Evolutionary conservation across 768 basidiomycete genomes (phyloP).

Genomic region (Leccinum uliginosum): DNA sequence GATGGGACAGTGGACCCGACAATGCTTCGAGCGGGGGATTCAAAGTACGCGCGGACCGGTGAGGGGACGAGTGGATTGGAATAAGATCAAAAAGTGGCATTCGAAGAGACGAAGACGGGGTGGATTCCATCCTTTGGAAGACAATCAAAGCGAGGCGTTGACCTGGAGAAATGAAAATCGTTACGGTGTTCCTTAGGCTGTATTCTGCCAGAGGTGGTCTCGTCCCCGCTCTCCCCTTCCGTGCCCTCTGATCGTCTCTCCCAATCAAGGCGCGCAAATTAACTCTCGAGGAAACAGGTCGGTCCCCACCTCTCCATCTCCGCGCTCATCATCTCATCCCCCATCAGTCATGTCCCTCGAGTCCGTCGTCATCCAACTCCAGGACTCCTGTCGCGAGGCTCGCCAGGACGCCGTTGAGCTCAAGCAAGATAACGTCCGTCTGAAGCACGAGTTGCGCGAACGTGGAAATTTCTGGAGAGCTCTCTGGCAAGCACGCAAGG

Average conservation of each 20-base stretch:
- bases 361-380: slow-evolving; percentile 78
- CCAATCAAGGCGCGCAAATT: slow-evolving; percentile 59
- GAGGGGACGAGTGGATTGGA: slow-evolving; percentile 41
- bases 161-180: no score
- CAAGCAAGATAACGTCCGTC: slow-evolving; percentile 59
- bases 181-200: no score
- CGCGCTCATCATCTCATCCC: slow-evolving; percentile 14
- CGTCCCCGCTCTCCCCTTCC: neutral
- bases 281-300: slow-evolving; percentile 84
- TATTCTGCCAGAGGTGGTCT: slow-evolving; percentile 60
- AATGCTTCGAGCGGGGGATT: slow-evolving; percentile 46
- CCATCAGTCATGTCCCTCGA: slow-evolving; percentile 75
- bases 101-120: no score
- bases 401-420: slow-evolving; percentile 58
- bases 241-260: slow-evolving; percentile 20
- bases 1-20: slow-evolving; percentile 43
- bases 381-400: slow-evolving; percentile 73
- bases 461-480: slow-evolving; percentile 72
- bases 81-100: slow-evolving; percentile 19
- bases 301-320: slow-evolving; percentile 6
- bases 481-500: slow-evolving; percentile 61
- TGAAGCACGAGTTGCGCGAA: slow-evolving; percentile 62
- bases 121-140: no score
- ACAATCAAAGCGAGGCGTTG: no score
- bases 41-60: slow-evolving; percentile 44